Base-by-base conservation (phyloP, 192 early-diverging fungal species). In the Lunasporangiospora selenospora region DNA sequence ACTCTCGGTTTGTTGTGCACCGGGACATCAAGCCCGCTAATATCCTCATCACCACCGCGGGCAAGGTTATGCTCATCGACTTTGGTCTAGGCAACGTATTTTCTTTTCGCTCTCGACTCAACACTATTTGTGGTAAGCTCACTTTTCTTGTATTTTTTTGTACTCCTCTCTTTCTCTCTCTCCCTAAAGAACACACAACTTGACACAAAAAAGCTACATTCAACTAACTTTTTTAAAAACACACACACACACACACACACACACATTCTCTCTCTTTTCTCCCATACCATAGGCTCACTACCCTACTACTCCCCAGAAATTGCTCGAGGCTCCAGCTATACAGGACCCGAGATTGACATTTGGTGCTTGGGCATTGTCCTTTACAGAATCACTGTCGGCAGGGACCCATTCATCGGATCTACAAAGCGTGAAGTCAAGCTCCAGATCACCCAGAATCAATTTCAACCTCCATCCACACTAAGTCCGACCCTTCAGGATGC, bases 321-420 rank as follows among this genome's bases (percentile, higher is more conserved):
- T 71, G 88, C 97, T 39, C 81, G 92, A 52, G 95, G 92, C 24
- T 89, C 92, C 52, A 92, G 88, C 39, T 98, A 98, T 65, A 77
- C 80, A 52, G 97, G 97, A 3, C 94, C 97, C 5, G 97, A 98
- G 58, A 88, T 98, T 31, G 97, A 98, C 58, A 89, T 92, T 27
- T 98, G 97, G 97, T 96, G 93, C 37, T 76, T 97, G 27, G 97
- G 97, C 9, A 90, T 98, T 3, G 80, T 93, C 11, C 73, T 98
- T 23, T 98, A 94, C 65, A 90, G 94, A 36, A 86, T 97, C 78
- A 87, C 75, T 0, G 78, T 81, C 24, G 83, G 83, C 3, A 69
- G 75, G 41, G 83, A 85, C 41, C 83, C 83, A 9, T 85, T 85
- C 54, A 58, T 65, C 8, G 83, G 80, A 30, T 29, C 58, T 48